Evolutionary conservation across 2,329 filamentous ascomycete species (phyloP).

Genomic region (Xylariaceae sp.): DNA sequence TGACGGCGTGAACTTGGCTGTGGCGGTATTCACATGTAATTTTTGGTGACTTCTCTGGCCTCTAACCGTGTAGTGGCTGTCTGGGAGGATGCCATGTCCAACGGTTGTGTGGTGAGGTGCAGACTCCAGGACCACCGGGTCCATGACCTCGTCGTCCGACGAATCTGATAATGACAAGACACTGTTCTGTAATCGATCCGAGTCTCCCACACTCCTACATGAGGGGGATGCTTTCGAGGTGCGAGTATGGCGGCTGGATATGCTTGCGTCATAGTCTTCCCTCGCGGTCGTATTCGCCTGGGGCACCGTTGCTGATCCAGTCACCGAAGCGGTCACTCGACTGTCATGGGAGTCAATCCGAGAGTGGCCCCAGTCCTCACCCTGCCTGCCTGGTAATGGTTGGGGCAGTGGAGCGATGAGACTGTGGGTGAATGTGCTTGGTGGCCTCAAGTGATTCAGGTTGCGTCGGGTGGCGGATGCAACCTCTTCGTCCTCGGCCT

Average conservation of each 20-base stretch:
- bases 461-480: constrained; percentile 10
- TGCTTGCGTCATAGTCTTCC: constrained; percentile 43
- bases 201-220: constrained; percentile 41
- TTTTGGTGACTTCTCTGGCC: constrained; percentile 6
- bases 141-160: constrained; percentile 38
- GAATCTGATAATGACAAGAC: constrained; percentile 51
- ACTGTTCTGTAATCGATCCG: constrained; percentile 50
- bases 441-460: constrained; percentile 13
- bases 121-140: constrained; percentile 30
- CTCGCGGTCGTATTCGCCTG: constrained; percentile 28
- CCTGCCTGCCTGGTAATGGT: constrained; percentile 15
- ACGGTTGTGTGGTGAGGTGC: constrained; percentile 28
- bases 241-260: constrained; percentile 51
- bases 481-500: constrained; percentile 12
- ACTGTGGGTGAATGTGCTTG: constrained; percentile 19
- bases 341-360: constrained; percentile 26
- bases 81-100: constrained; percentile 18
- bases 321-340: constrained; percentile 24
- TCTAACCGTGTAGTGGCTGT: constrained; percentile 4
- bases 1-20: constrained; percentile 27
- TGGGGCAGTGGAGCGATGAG: constrained; percentile 22
- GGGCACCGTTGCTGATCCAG: constrained; percentile 22
- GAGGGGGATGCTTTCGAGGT: constrained; percentile 50
- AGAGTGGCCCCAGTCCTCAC: constrained; percentile 18
- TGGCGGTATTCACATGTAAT: constrained; percentile 2